These are phyloP conservation scores for Suillus discolor DNA, from an alignment of 768 basidiomycete species.

Conservation along the genomic window DNA sequence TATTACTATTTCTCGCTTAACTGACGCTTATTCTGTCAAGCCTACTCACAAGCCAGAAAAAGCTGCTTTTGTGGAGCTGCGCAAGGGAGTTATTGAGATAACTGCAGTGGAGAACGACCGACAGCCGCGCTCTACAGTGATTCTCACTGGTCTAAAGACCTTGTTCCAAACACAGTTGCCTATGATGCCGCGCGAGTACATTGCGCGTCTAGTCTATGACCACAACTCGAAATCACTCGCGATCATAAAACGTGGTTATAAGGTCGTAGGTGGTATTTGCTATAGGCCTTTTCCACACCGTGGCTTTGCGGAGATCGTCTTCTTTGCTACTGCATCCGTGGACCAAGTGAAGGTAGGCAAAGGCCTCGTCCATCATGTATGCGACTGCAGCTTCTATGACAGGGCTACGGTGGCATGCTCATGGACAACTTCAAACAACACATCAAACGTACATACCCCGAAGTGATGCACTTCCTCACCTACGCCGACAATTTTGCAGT, in stretches of 20 bases:
- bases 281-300: slow-evolving; percentile 95
- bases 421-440: slow-evolving; percentile 99
- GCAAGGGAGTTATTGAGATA: slow-evolving; percentile 81
- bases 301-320: slow-evolving; percentile 97
- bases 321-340: slow-evolving; percentile 95
- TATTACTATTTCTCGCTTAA: slow-evolving; percentile 5
- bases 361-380: slow-evolving; percentile 3
- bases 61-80: slow-evolving; percentile 77
- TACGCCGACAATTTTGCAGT: slow-evolving; percentile 99
- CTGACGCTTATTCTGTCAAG: slow-evolving; percentile 33
- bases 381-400: not conserved
- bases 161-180: slow-evolving; percentile 97
- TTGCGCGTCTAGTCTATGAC: slow-evolving; percentile 93
- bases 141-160: slow-evolving; percentile 94
- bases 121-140: slow-evolving; percentile 72
- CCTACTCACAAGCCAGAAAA: slow-evolving; percentile 68
- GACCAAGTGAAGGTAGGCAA: slow-evolving; percentile 91
- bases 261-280: slow-evolving; percentile 97
- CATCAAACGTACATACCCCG: slow-evolving; percentile 78
- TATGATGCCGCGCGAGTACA: slow-evolving; percentile 99
- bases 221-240: slow-evolving; percentile 90
- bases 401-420: slow-evolving; percentile 98
- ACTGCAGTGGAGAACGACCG: slow-evolving; percentile 84
- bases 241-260: slow-evolving; percentile 92
- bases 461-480: slow-evolving; percentile 93